Conservation (phyloP, 495 filamentous ascomycete species). For the Pseudotulostoma volvatum region DNA sequence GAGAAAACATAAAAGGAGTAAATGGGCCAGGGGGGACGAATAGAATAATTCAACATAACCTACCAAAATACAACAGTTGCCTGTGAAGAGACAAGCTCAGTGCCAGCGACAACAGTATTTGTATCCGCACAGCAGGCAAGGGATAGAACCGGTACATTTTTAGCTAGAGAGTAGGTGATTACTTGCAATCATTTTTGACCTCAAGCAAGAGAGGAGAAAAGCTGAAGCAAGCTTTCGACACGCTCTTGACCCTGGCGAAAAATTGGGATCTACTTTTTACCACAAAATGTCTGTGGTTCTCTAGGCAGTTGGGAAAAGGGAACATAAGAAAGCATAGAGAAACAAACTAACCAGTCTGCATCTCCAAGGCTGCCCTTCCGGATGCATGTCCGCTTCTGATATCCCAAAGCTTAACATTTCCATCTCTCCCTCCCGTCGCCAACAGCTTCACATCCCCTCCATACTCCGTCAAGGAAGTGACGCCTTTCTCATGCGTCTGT, state of each 20-base stretch:
- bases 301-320: too few relatives aligned
- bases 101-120: conserved; percentile 55
- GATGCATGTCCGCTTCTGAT: conserved; percentile 14
- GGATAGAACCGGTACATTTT: conserved; percentile 43
- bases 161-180: conserved; percentile 17
- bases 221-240: conserved; percentile 7
- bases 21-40: too few relatives aligned
- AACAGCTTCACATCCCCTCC: conserved; percentile 15
- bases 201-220: neutral
- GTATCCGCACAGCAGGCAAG: conserved; percentile 42
- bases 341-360: conserved; percentile 23
- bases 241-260: neutral
- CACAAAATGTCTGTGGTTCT: conserved; percentile 3
- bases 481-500: conserved; percentile 23
- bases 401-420: conserved; percentile 33
- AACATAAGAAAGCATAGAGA: too few relatives aligned
- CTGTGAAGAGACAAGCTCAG: conserved; percentile 57
- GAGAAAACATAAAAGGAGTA: too few relatives aligned
- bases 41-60: too few relatives aligned
- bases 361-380: conserved; percentile 16
- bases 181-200: neutral
- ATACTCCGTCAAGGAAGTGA: conserved; percentile 28
- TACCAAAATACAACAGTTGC: conserved; percentile 65
- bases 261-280: neutral
- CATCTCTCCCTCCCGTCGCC: conserved; percentile 33